Evolutionary conservation across 768 basidiomycete species (phyloP).

Genomic region (Rossbeevera mucosa): DNA sequence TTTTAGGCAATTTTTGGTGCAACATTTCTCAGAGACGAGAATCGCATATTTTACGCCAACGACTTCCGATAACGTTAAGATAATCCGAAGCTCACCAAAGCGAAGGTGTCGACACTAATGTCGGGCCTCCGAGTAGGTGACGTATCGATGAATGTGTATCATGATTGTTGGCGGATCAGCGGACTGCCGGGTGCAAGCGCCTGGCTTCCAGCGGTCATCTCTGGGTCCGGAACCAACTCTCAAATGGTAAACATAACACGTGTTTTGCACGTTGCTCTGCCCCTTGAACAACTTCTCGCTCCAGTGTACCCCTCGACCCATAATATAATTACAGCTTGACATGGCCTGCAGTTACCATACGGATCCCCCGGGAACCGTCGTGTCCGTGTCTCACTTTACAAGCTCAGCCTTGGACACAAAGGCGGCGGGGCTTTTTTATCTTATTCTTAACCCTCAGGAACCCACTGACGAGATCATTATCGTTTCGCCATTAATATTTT

Average conservation of each 20-base stretch:
- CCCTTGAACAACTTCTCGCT: not conserved
- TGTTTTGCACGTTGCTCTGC: slow-evolving; percentile 6
- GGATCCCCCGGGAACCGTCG: not conserved
- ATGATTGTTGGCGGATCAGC: not conserved
- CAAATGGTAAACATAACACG: slow-evolving; percentile 1
- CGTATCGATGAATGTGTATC: not conserved
- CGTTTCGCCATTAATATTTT: not conserved
- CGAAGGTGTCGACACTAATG: not conserved
- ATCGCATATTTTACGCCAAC: no score
- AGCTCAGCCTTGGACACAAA: not conserved
- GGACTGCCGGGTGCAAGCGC: not conserved
- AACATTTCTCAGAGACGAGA: no score
- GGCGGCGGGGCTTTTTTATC: not conserved
- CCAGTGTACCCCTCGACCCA: not conserved
- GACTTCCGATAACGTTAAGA: no score
- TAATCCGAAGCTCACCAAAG: not conserved
- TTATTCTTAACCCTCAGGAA: not conserved
- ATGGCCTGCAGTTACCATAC: not conserved
- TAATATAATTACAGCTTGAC: not conserved
- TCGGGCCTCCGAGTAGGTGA: not conserved
- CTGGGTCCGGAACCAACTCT: not conserved
- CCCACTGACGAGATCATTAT: not conserved
- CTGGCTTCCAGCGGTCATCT: not conserved
- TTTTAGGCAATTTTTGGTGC: no score
- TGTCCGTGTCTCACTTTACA: not conserved